Conservation (phyloP, 1,139 yeast species). For the Ashbya aceris region DNA sequence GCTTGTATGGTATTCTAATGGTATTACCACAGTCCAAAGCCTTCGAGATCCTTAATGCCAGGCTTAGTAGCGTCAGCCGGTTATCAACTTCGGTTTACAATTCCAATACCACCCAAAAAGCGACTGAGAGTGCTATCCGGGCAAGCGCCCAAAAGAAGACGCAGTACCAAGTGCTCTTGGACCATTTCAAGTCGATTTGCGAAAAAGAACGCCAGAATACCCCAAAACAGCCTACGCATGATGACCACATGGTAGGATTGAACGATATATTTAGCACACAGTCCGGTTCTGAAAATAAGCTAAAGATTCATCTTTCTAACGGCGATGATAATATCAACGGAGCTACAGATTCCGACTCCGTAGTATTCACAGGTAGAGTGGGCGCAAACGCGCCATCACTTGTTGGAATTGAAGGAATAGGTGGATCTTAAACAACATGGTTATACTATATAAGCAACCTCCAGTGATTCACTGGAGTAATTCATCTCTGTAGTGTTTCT, state of each 20-base stretch:
- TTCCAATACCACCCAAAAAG: conserved; percentile 8
- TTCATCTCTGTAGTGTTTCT: conserved; percentile 59
- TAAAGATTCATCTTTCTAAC: background rate
- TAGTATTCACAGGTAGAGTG: conserved; percentile 6
- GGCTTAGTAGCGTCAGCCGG: conserved; percentile 42
- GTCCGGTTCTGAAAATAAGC: background rate
- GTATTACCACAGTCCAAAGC: conserved; percentile 94
- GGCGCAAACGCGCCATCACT: background rate
- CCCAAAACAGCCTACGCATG: conserved; percentile 3
- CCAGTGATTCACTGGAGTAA: conserved; percentile 31
- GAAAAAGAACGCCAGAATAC: conserved; percentile 10
- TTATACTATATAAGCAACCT: too few species aligned
- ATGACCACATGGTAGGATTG: conserved; percentile 5
- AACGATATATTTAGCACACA: conserved; percentile 6
- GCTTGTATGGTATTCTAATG: conserved; percentile 89
- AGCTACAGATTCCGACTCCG: conserved; percentile 10
- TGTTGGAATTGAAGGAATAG: background rate
- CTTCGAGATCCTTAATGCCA: conserved; percentile 65
- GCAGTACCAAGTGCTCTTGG: conserved; percentile 21
- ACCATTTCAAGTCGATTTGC: conserved; percentile 22
- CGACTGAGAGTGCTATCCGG: conserved; percentile 14
- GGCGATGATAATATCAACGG: background rate
- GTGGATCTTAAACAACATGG: too few species aligned
- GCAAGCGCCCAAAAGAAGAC: conserved; percentile 19
- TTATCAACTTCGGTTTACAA: conserved; percentile 18